Conservation (phyloP, 106 monocot species). For the Dendrobium chrysotoxum region DNA sequence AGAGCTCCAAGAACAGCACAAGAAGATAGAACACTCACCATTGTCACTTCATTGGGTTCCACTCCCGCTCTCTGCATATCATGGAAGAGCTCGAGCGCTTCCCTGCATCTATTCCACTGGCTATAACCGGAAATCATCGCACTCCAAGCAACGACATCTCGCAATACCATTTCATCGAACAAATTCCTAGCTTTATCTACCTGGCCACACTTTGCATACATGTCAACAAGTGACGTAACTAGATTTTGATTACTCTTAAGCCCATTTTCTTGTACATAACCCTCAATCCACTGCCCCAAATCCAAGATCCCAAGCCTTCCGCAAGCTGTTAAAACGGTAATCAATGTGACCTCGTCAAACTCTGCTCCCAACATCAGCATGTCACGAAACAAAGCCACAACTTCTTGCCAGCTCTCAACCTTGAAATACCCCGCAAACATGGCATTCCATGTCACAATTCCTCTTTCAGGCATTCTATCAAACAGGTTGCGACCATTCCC, state of each 20-base stretch:
- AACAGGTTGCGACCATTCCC: slow-evolving; percentile 31
- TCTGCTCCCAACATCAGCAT: slow-evolving; percentile 26
- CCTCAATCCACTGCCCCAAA: slow-evolving; percentile 44
- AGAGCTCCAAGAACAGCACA: slow-evolving; percentile 61
- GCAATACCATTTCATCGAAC: slow-evolving; percentile 44
- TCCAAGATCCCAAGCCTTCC: slow-evolving; percentile 43
- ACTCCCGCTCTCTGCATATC: slow-evolving; percentile 38
- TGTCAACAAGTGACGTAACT: slow-evolving; percentile 47
- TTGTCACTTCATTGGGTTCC: slow-evolving; percentile 70
- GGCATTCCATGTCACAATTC: slow-evolving; percentile 48
- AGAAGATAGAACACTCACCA: slow-evolving; percentile 65
- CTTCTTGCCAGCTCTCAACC: slow-evolving; percentile 32
- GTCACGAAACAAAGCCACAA: slow-evolving; percentile 29
- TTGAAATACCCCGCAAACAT: slow-evolving; percentile 68
- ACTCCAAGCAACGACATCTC: slow-evolving; percentile 79
- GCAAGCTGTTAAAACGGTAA: slow-evolving; percentile 58
- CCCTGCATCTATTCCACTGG: slow-evolving; percentile 30
- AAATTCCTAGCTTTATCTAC: slow-evolving; percentile 35
- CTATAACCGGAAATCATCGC: slow-evolving; percentile 72
- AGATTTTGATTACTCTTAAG: slow-evolving; percentile 25
- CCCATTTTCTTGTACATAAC: slow-evolving; percentile 20
- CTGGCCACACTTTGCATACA: slow-evolving; percentile 61
- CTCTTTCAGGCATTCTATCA: slow-evolving; percentile 28
- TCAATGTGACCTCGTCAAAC: slow-evolving; percentile 55
- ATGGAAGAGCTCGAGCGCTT: slow-evolving; percentile 60